Base-by-base conservation (phyloP, 306 rosid genomes). In the Vigna radiata region DNA sequence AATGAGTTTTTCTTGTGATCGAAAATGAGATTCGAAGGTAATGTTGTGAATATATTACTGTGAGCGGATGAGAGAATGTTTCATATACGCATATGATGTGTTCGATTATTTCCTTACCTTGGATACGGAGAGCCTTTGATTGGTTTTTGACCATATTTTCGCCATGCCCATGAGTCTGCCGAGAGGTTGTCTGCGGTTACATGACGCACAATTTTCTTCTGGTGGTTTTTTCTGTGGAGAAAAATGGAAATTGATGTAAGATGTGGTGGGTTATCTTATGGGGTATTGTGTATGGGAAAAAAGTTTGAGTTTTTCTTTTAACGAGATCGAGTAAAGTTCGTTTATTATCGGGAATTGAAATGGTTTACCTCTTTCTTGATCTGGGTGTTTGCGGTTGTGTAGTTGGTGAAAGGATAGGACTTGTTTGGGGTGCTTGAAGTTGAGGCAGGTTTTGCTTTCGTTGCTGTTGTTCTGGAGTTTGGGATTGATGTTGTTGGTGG, bases 101-200 rank as follows among this genome's bases (percentile, higher is more conserved):
- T 25, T 59, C 27, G 17, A 7, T 59, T 59, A 5, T 59, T 59
- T 59, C 2, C 0, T 60, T 65, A 90, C 98, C 98, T 89, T 48
- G 97, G 95, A 76, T 88, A 79, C 27, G 97, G 91, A 75, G 97
- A 88, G 8, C 97, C 97, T 58, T 92, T 92, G 72, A 92, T 90
- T 47, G 91, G 91, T 81, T 91, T 91, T 68, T 86, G 93, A 27
- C 95, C 97, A 72, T 91, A 91, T 63, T 91, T 91, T 21, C 97
- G 83, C 97, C 98, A 93, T 13, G 96, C 91, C 98, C 98, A 91
- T 46, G 84, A 44, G 84, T 93, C 98, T 2, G 89, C 15, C 2
- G 88, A 83, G 60, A 93, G 86, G 61, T 91, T 88, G 6, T 88
- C 91, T 0, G 82, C 85, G 1, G 86, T 79, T 49, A 89, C 87